phyloP scores from a whole-genome alignment of 1,284 basidiomycete species.

The Trichosporon sp. region DNA sequence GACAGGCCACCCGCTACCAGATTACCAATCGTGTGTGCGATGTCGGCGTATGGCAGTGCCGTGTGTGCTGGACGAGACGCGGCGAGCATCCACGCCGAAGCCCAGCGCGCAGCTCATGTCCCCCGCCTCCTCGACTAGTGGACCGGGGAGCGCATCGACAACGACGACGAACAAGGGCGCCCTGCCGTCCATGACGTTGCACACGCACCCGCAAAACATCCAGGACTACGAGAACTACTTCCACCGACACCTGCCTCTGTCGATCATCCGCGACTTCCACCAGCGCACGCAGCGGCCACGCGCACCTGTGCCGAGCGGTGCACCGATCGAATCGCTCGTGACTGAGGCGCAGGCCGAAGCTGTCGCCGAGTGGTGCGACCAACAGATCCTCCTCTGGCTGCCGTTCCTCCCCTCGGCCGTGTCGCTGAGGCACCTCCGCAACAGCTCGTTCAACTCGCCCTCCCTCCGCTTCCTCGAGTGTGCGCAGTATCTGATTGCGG shows the following conservation, averaged over 20 bases:
- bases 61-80: conserved; percentile 11
- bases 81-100: conserved; percentile 8
- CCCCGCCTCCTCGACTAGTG: background rate
- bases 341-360: conserved; percentile 17
- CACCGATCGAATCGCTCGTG: conserved; percentile 8
- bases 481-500: conserved; percentile 5
- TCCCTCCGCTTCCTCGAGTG: conserved; percentile 20
- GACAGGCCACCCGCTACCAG: conserved; percentile 4
- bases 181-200: background rate
- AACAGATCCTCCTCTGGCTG: conserved; percentile 6
- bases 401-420: conserved; percentile 17
- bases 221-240: conserved; percentile 23
- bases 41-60: conserved; percentile 6
- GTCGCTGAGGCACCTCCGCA: conserved; percentile 10
- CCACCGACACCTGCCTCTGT: conserved; percentile 22
- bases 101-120: conserved; percentile 11
- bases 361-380: conserved; percentile 17
- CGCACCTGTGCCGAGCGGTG: background rate
- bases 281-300: background rate
- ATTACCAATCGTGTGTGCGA: conserved; percentile 5
- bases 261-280: conserved; percentile 21
- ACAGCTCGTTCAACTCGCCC: background rate
- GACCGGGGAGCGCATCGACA: conserved; percentile 1
- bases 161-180: background rate
- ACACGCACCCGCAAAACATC: conserved; percentile 16